Evolutionary conservation across 768 basidiomycete genomes (phyloP), one percentile per base, ranked within the genome.

Genomic region (Termitomyces sp.): DNA sequence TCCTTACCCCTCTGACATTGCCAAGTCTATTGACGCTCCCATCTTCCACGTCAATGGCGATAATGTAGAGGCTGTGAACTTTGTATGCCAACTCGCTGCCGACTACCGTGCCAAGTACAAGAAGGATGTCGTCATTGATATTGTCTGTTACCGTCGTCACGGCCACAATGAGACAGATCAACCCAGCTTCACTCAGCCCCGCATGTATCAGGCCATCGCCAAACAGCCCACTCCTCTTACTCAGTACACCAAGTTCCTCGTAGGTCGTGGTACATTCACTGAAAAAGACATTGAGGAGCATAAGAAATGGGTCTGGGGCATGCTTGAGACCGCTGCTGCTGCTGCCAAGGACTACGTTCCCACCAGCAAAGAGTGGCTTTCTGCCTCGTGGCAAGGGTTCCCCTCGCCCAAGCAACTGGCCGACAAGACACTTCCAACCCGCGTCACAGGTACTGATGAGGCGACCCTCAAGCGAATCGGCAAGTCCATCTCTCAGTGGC

Each of bases 161-260:
- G 97, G 97, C n/a, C 97, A 99, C 76, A 99, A 99, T 71, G 97
- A 99, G 73, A 98, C 94, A 10, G 97, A 99, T 67, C 97, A 99
- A 70, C 97, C 97, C 23, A 89, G 85, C 70, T 99, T 99, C 78
- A 98, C 97, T 10, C 97, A 99, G 70, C 97, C 97, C 7, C 82
- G 91, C 60, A 99, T 98, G 97, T 99, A 99, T 79, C 82, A 93
- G 70, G 92, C 94, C 29, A 97, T 99, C 68, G 86, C 86, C 73
- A 89, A 91, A 64, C 94, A 98, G 72, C 91, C 90, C 2, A 94
- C 95, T 1, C 84, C 94, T 5, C 80, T 98, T 50, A 89, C 91
- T 7, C 83, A 93, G 68, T 99, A 99, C 76, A 84, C 91, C 58
- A 91, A 95, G 67, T 89, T 90, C 76, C 77, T 99, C 47, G 82